These are phyloP conservation scores for Quercus phellos DNA, from an alignment of 331 rosid species.

Conservation along the genomic window DNA sequence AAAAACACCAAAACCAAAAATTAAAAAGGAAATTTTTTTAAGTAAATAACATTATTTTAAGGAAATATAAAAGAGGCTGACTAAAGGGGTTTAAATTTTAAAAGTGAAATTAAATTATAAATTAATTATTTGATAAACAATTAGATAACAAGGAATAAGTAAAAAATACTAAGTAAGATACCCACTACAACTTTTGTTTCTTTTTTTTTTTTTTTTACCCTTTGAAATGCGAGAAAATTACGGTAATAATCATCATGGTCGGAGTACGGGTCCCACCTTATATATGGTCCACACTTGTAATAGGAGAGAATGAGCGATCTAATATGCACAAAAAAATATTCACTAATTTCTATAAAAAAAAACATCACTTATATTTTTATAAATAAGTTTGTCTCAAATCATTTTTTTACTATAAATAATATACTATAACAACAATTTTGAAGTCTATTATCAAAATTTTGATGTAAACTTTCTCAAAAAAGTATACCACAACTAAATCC, in stretches of 20 bases:
- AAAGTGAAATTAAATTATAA: slow-evolving; percentile 1
- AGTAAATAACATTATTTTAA: not conserved
- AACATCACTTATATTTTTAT: too few relatives aligned
- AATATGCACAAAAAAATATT: too few relatives aligned
- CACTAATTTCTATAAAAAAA: too few relatives aligned
- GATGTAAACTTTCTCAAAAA: too few relatives aligned
- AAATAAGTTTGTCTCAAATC: too few relatives aligned
- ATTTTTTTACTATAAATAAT: too few relatives aligned
- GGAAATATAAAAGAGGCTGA: not conserved
- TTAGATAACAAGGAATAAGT: not conserved
- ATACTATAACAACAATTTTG: too few relatives aligned
- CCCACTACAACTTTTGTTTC: not conserved
- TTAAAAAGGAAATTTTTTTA: not conserved
- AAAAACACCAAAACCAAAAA: slow-evolving; percentile 3
- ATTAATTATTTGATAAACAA: not conserved
- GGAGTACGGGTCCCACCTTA: slow-evolving; percentile 39
- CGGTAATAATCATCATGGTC: slow-evolving; percentile 42
- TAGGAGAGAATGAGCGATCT: not conserved
- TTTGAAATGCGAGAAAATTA: slow-evolving; percentile 18
- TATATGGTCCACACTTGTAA: slow-evolving; percentile 41
- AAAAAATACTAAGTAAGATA: slow-evolving; percentile 11
- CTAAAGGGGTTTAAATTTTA: not conserved
- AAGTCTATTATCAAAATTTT: too few relatives aligned
- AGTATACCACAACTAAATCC: too few relatives aligned
- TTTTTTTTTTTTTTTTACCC: slow-evolving; percentile 1